Conservation (phyloP, 345 rosid species). For the Pelargonium nanum region DNA sequence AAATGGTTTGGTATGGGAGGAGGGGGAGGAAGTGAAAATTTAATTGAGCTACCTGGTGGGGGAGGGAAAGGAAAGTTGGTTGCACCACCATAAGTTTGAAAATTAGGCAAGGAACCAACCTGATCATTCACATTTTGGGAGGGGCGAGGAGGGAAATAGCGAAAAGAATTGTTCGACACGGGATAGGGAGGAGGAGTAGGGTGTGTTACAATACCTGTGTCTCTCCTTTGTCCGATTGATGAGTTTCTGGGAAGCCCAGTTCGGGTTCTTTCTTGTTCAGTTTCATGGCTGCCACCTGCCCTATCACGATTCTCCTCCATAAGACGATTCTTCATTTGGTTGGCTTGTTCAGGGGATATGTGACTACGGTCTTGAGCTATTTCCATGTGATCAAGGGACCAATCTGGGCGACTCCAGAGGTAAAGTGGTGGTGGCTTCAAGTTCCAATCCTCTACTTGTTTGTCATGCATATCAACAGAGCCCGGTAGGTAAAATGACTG, state of each 20-base stretch:
- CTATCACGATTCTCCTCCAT: conserved; percentile 7
- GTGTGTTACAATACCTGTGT: background rate
- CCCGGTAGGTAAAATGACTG: conserved; percentile 74
- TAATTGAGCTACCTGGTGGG: background rate
- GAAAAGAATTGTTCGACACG: background rate
- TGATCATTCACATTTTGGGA: background rate
- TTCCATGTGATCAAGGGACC: conserved; percentile 33
- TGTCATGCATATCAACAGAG: conserved; percentile 34
- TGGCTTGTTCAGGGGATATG: conserved; percentile 3
- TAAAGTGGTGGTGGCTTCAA: conserved; percentile 40
- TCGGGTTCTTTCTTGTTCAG: background rate
- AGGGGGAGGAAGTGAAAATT: background rate
- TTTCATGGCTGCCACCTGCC: background rate
- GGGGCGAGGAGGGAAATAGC: no score
- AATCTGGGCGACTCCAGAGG: conserved; percentile 62
- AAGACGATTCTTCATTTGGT: conserved; percentile 4
- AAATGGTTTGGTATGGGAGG: background rate
- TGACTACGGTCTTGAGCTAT: conserved; percentile 37
- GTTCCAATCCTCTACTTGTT: conserved; percentile 53
- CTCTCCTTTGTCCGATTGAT: no score
- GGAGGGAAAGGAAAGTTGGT: background rate
- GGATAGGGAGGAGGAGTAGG: no score
- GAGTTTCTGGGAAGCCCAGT: no score
- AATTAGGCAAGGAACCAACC: background rate
- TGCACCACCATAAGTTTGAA: background rate